These are phyloP conservation scores for Psidium guajava DNA, from an alignment of 345 rosid species.

Conservation along the genomic window DNA sequence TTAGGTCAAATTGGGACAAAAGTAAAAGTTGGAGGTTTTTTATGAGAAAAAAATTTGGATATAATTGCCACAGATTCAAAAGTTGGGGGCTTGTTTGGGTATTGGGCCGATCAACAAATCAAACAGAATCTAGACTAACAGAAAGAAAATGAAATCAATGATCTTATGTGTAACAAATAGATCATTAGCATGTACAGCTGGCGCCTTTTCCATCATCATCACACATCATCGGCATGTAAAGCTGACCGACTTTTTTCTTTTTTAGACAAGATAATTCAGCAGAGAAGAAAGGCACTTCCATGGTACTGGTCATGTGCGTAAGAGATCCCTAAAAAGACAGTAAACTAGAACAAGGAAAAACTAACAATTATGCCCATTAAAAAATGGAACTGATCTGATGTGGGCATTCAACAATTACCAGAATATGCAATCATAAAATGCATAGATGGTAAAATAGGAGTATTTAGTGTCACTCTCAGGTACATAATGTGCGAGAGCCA, in stretches of 20 bases:
- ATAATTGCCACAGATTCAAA: too few relatives aligned
- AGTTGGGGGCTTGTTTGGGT: too few relatives aligned
- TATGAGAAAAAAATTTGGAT: too few relatives aligned
- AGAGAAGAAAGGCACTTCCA: background rate
- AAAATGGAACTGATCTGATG: background rate
- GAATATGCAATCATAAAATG: background rate
- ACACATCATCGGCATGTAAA: background rate
- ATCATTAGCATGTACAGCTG: background rate
- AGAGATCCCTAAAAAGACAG: background rate
- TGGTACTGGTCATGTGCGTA: background rate
- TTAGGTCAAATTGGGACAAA: too few relatives aligned
- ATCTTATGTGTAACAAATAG: background rate
- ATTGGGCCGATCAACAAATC: background rate
- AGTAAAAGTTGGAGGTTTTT: too few relatives aligned
- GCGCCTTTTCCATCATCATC: background rate
- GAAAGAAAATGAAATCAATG: background rate
- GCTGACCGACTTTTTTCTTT: background rate
- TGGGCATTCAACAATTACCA: background rate
- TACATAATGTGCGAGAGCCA: background rate
- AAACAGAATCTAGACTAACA: background rate
- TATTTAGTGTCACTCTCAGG: background rate
- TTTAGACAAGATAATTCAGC: background rate
- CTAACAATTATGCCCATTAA: background rate
- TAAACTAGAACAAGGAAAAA: background rate
- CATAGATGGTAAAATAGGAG: background rate